These are phyloP conservation scores for Linum usitatissimum DNA, from an alignment of 345 rosid genomes.

Conservation along the genomic window DNA sequence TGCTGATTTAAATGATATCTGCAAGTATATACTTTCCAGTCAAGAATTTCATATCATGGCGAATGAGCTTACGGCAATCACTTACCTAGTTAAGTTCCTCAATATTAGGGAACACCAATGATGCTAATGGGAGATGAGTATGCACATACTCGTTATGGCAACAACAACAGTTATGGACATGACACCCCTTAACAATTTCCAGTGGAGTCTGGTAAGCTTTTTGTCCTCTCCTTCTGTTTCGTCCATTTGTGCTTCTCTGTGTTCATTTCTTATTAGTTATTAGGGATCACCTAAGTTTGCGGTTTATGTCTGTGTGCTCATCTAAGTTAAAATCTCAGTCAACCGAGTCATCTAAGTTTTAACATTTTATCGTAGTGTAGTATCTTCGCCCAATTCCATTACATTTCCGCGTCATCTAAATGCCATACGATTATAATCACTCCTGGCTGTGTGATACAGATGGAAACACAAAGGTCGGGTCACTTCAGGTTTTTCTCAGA, in stretches of 20 bases:
- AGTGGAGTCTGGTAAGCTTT: conserved; percentile 53
- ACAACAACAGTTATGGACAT: conserved; percentile 91
- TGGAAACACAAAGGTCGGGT: conserved; percentile 38
- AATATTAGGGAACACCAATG: conserved; percentile 77
- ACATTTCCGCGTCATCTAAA: too few species aligned
- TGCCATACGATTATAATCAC: too few species aligned
- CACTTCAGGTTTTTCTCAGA: conserved; percentile 82
- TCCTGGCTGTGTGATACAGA: conserved; percentile 21
- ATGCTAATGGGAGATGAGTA: conserved; percentile 98
- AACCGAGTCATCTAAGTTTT: too few species aligned
- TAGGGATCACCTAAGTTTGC: too few species aligned
- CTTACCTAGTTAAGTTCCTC: background rate
- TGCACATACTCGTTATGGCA: conserved; percentile 81
- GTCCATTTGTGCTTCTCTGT: background rate
- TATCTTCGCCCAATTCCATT: too few species aligned
- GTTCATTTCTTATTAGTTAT: conserved; percentile 1
- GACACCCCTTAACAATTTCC: conserved; percentile 78
- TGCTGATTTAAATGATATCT: too few species aligned
- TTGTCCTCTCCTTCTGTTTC: background rate
- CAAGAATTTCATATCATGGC: background rate
- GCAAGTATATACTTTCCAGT: background rate
- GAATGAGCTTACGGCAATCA: conserved; percentile 2
- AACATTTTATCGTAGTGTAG: too few species aligned
- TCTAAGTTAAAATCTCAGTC: too few species aligned
- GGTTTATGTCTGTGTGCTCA: too few species aligned